These are phyloP conservation scores for Clarireedia sp. DNA, from an alignment of 2,329 filamentous ascomycete genomes.

Conservation along the genomic window DNA sequence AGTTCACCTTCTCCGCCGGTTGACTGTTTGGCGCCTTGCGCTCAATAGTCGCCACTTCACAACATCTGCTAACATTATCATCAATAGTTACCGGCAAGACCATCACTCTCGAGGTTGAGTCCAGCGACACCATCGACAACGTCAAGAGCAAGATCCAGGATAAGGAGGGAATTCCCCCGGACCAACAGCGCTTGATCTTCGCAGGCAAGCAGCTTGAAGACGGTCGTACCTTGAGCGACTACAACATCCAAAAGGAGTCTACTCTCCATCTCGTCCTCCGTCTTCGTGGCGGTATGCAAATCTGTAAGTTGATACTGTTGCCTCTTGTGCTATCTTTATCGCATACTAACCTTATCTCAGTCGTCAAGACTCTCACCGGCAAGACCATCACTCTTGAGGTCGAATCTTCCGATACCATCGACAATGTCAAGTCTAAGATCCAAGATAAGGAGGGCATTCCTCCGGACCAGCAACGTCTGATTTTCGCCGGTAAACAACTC, in stretches of 20 bases:
- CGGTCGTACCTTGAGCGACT: conserved; percentile 39
- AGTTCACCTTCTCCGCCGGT: conserved; percentile 37
- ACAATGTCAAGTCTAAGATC: no score
- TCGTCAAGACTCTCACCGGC: conserved; percentile 62
- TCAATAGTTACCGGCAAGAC: conserved; percentile 54
- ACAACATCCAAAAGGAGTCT: conserved; percentile 94
- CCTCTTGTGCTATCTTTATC: conserved; percentile 48
- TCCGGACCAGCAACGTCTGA: no score
- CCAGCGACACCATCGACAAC: no score
- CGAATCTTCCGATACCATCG: no score
- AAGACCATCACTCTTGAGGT: no score
- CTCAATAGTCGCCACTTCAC: conserved; percentile 42
- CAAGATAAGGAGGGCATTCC: no score
- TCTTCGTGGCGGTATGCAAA: conserved; percentile 74
- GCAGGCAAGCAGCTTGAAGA: no score
- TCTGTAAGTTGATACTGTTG: conserved; percentile 37
- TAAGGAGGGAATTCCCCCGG: no score
- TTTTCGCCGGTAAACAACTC: no score
- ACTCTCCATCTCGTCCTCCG: conserved; percentile 75
- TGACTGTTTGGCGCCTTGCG: conserved; percentile 7
- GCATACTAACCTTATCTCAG: conserved; percentile 36
- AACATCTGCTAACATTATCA: conserved; percentile 57
- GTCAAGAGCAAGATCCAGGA: no score
- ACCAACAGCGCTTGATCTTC: no score
- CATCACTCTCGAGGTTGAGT: no score